These are phyloP conservation scores for Sporodiniella umbellata DNA, from an alignment of 371 early-diverging fungal genomes.

Conservation along the genomic window DNA sequence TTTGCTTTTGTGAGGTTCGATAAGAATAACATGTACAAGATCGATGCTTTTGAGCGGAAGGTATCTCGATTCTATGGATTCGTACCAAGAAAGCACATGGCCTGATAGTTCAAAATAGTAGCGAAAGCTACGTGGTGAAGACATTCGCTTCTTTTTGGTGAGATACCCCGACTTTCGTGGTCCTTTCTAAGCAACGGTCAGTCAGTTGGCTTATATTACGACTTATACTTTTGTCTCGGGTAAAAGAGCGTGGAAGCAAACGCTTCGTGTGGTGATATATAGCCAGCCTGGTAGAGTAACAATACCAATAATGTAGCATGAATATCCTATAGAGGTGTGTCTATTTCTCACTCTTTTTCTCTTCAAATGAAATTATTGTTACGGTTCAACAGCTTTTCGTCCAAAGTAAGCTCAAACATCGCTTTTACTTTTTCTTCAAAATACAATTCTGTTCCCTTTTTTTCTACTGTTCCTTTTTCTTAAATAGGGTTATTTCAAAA, in stretches of 20 bases:
- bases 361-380: background rate
- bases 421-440: conserved; percentile 16
- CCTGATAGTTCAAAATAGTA: conserved; percentile 71
- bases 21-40: conserved; percentile 53
- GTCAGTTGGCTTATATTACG: background rate
- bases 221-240: conserved; percentile 42
- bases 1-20: conserved; percentile 36
- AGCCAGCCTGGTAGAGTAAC: conserved; percentile 70
- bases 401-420: conserved; percentile 13
- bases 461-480: background rate
- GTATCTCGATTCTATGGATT: conserved; percentile 62
- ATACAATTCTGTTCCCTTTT: background rate
- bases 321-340: conserved; percentile 59
- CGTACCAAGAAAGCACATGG: conserved; percentile 61
- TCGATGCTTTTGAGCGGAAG: conserved; percentile 62
- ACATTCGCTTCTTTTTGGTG: conserved; percentile 46
- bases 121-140: conserved; percentile 44
- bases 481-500: too few relatives aligned
- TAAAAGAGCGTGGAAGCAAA: conserved; percentile 73
- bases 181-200: conserved; percentile 32
- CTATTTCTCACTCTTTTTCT: too few relatives aligned
- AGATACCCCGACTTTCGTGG: conserved; percentile 63
- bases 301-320: conserved; percentile 67
- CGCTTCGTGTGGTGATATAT: conserved; percentile 59
- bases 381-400: conserved; percentile 16